Base-by-base conservation (phyloP, 805 yeast genomes). In the Ogataea populi-albae region DNA sequence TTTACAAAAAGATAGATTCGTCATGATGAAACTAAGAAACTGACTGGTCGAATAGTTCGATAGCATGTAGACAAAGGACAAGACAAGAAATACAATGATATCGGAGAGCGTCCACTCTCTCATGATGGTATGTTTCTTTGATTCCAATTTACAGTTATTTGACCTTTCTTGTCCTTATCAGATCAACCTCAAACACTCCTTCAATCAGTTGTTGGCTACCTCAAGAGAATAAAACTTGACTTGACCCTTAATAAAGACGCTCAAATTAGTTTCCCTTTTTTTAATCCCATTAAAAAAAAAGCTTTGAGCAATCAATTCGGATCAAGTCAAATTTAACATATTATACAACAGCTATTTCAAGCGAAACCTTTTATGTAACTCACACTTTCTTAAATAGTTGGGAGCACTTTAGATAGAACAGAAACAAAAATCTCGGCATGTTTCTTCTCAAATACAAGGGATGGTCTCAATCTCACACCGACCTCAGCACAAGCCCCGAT, bases 401-500 rank as follows among this genome's bases (percentile, higher is more conserved):
- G 38, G 17, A 51, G 49, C 44, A 53, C 61, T 54, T 68, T 67
- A 36, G 62, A 62, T 40, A 74, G 50, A 28, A 63, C 59, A 20
- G 64, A 63, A 35, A 82, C 55, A 49, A 84, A 70, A 37, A 83
- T 61, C 49, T 83, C 86, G 37, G 85, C 91, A 54, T 85, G 94
- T 64, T 79, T 79, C 65, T 80, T 75, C 68, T 82, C 88, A 59
- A 85, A 85, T 15, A 79, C 77, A 52, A 85, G 66, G 29, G 86
- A 73, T 43, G 95, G 95, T 67, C 95, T 77, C 60, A 85, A 70
- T 67, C 95, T 79, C 34, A 86, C 82, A 40, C 89, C 75, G 44
- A 68, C 73, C 37, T 75, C 84, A 35, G 91, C 89, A 65, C 95
- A 86, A 32, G 89, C 94, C 50, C 95, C 95, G 55, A 83, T 73